Conservation (phyloP, 495 filamentous ascomycete genomes). For the Aspergillus campestris region DNA sequence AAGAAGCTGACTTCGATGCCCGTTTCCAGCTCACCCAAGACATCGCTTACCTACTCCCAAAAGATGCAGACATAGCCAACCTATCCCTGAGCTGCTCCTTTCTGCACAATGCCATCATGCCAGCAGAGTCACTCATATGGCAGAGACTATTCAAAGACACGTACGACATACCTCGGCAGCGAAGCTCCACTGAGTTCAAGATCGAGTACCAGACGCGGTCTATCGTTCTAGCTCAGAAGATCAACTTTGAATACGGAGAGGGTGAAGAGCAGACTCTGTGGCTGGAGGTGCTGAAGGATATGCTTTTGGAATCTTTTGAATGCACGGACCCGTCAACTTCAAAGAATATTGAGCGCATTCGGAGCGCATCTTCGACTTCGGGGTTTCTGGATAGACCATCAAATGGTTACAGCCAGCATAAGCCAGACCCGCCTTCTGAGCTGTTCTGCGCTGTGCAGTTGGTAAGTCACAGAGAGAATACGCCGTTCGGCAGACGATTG, state of each 20-base stretch:
- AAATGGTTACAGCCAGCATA: slow-evolving; percentile 2
- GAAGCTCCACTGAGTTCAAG: slow-evolving; percentile 16
- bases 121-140: slow-evolving; percentile 23
- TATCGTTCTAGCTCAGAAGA: slow-evolving; percentile 15
- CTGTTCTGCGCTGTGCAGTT: slow-evolving; percentile 25
- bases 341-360: slow-evolving; percentile 19
- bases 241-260: slow-evolving; percentile 13
- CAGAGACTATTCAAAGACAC: slow-evolving; percentile 19
- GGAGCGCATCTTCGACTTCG: slow-evolving; percentile 4
- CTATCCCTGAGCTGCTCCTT: slow-evolving; percentile 22
- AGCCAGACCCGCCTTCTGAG: slow-evolving; percentile 8
- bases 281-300: slow-evolving; percentile 21
- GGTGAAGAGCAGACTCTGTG: slow-evolving; percentile 17
- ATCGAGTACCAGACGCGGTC: slow-evolving; percentile 24
- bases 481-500: neutral
- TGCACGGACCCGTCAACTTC: slow-evolving; percentile 1
- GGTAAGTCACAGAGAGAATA: slow-evolving; percentile 9
- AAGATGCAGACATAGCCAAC: slow-evolving; percentile 22
- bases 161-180: slow-evolving; percentile 24
- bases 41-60: slow-evolving; percentile 26
- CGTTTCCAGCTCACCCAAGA: slow-evolving; percentile 36
- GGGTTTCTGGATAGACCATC: slow-evolving; percentile 21
- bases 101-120: slow-evolving; percentile 11
- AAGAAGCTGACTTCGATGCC: slow-evolving; percentile 6
- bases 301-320: slow-evolving; percentile 17